phyloP scores from a whole-genome alignment of 306 rosid genomes.

The Casuarina equisetifolia region DNA sequence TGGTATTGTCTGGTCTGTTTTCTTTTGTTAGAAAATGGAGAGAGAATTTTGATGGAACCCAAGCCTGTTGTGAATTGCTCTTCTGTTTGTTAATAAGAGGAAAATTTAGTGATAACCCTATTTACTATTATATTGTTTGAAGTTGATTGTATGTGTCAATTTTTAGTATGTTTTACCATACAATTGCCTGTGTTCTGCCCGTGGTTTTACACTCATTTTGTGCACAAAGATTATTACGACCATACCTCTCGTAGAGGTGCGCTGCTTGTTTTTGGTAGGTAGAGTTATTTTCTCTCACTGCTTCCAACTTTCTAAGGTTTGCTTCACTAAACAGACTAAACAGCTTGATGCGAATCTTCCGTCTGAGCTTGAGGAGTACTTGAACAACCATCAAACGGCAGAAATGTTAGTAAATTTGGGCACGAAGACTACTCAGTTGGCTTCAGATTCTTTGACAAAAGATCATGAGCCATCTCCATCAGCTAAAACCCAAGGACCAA shows the following conservation, averaged over 20 bases:
- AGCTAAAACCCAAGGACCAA: constrained; percentile 25
- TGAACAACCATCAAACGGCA: neutral
- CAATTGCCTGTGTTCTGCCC: neutral
- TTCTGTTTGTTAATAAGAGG: neutral
- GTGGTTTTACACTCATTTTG: neutral
- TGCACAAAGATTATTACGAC: neutral
- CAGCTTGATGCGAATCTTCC: constrained; percentile 12
- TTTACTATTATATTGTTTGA: neutral
- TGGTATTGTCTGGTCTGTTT: constrained; percentile 33
- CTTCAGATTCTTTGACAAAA: constrained; percentile 13
- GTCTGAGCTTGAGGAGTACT: neutral
- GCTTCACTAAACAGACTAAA: neutral
- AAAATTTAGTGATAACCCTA: neutral
- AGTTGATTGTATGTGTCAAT: neutral
- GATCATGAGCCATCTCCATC: constrained; percentile 26
- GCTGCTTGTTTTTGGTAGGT: neutral
- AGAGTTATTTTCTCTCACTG: neutral
- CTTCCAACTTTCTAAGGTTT: neutral
- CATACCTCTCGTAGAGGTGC: neutral
- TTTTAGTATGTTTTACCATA: neutral
- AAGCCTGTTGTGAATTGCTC: neutral
- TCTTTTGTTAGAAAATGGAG: constrained; percentile 32
- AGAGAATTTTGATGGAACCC: constrained; percentile 15
- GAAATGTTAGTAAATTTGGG: constrained; percentile 15
- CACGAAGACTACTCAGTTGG: constrained; percentile 14